A percentile compares a stretch with the other conserved stretches of the same genome.
phyloP scores from a whole-genome alignment of 148 eudicot genomes.

The Nepenthes gracilis region DNA sequence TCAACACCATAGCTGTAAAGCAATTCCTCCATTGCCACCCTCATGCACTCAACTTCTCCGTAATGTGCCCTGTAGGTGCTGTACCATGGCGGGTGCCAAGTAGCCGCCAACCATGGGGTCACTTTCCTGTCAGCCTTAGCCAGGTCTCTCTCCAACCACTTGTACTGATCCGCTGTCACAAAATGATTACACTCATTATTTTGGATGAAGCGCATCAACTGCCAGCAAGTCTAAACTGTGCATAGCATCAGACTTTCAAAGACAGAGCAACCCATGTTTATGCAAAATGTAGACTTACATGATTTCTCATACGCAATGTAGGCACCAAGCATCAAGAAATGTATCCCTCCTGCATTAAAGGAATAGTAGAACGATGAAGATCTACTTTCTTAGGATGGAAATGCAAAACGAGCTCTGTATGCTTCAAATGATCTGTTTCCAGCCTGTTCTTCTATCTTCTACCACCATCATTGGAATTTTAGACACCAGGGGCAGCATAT shows the following conservation, averaged over 20 bases:
- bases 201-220: too few relatives aligned
- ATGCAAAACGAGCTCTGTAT: constrained; percentile 87
- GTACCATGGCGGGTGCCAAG: constrained; percentile 98
- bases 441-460: constrained; percentile 76
- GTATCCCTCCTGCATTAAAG: constrained; percentile 93
- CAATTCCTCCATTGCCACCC: constrained; percentile 86
- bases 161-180: constrained; percentile 76
- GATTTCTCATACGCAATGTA: constrained; percentile 70
- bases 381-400: constrained; percentile 78
- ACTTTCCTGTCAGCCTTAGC: constrained; percentile 62
- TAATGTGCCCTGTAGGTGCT: constrained; percentile 76
- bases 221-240: too few relatives aligned
- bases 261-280: too few relatives aligned
- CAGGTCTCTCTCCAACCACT: constrained; percentile 85
- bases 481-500: constrained; percentile 72
- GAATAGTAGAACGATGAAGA: constrained; percentile 94
- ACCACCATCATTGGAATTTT: constrained; percentile 88
- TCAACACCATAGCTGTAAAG: constrained; percentile 64
- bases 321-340: constrained; percentile 84
- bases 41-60: constrained; percentile 93
- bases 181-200: neutral
- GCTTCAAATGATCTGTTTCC: constrained; percentile 59
- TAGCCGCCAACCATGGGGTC: constrained; percentile 88
- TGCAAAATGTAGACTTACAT: constrained; percentile 21
- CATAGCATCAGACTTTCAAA: too few relatives aligned